phyloP scores from a whole-genome alignment of 163 green algal species.

The Smithsoniella earleae region DNA sequence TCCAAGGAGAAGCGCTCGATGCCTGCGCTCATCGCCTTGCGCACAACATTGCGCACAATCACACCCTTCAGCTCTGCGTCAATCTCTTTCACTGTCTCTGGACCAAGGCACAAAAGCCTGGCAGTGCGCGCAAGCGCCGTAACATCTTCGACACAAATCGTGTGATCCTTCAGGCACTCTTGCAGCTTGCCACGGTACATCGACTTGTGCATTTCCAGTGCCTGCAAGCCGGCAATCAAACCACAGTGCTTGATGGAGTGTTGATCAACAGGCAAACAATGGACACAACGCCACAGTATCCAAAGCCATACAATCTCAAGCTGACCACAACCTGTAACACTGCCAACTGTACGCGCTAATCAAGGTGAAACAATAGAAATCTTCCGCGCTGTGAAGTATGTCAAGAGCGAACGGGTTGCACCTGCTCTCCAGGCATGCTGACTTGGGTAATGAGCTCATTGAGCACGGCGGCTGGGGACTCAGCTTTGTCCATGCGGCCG shows the following conservation, averaged over 20 bases:
- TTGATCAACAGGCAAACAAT: not conserved
- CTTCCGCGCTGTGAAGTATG: no score
- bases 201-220: conserved; percentile 53
- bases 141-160: conserved; percentile 52
- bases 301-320: no score
- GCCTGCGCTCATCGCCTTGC: conserved; percentile 10
- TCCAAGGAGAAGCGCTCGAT: conserved; percentile 4
- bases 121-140: conserved; percentile 47
- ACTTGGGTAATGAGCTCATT: conserved; percentile 42
- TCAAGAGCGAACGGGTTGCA: conserved; percentile 63
- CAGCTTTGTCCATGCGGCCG: conserved; percentile 53
- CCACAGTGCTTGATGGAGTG: not conserved
- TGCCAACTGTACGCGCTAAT: no score
- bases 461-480: conserved; percentile 63
- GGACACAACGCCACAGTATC: no score
- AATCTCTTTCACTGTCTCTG: conserved; percentile 8
- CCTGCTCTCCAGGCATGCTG: conserved; percentile 9
- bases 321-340: no score
- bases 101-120: conserved; percentile 63
- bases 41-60: not conserved
- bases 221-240: conserved; percentile 36
- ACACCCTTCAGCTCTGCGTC: conserved; percentile 20
- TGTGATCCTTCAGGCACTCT: conserved; percentile 13
- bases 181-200: conserved; percentile 57
- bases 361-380: no score